phyloP scores from a whole-genome alignment of 805 yeast species.

The Candida maltosa region DNA sequence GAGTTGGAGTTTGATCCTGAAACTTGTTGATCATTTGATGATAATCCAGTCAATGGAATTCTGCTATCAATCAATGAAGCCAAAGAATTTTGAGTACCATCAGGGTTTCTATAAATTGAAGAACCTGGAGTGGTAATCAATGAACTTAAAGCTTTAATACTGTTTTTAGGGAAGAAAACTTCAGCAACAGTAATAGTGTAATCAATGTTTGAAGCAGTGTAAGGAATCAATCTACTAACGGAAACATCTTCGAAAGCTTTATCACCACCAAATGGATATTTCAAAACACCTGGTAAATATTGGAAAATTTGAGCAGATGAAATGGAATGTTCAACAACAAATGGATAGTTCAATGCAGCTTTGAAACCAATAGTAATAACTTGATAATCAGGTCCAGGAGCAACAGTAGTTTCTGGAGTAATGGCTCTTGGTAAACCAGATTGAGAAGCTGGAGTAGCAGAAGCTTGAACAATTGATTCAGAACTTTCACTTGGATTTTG shows the following conservation, averaged over 20 bases:
- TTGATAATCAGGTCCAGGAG: conserved; percentile 44
- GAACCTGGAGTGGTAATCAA: conserved; percentile 53
- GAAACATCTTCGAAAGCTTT: conserved; percentile 39
- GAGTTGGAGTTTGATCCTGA: conserved; percentile 7
- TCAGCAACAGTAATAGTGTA: conserved; percentile 88
- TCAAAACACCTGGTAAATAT: conserved; percentile 74
- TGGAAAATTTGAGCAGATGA: conserved; percentile 84
- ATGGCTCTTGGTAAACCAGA: conserved; percentile 73
- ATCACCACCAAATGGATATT: conserved; percentile 50
- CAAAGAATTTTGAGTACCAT: conserved; percentile 51
- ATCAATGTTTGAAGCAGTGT: conserved; percentile 45
- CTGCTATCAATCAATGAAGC: conserved; percentile 70
- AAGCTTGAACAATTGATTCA: conserved; percentile 32
- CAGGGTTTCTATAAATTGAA: conserved; percentile 56
- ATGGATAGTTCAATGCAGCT: conserved; percentile 75
- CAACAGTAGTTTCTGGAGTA: conserved; percentile 57
- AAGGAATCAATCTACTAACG: conserved; percentile 74
- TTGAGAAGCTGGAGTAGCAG: conserved; percentile 27
- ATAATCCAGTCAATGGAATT: conserved; percentile 54
- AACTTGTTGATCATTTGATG: conserved; percentile 2
- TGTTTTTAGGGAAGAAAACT: conserved; percentile 67
- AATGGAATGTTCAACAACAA: conserved; percentile 67
- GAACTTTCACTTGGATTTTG: conserved; percentile 18
- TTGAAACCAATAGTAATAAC: conserved; percentile 77
- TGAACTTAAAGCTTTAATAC: conserved; percentile 47